Percentiles rank a stretch among this genome's conserved stretches.
These are phyloP conservation scores for Venturia aucupariae DNA, from an alignment of 2,329 filamentous ascomycete species.

Conservation along the genomic window DNA sequence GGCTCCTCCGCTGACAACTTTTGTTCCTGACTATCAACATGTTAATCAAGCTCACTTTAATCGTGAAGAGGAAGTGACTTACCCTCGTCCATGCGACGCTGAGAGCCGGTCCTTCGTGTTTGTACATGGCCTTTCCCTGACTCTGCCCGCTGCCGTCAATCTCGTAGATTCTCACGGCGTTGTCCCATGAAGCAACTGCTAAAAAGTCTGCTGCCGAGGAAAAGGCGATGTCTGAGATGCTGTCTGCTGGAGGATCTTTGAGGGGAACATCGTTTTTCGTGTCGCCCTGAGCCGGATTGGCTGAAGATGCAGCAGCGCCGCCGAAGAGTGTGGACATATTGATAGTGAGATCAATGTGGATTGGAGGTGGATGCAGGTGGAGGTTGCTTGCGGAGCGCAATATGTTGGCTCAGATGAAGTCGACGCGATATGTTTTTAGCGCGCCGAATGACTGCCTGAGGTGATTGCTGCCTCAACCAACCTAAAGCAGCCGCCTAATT, in stretches of 20 bases:
- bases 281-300: slow-evolving; percentile 68
- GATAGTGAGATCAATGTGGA: slow-evolving; percentile 5
- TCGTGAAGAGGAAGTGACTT: slow-evolving; percentile 26
- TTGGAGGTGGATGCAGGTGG: background rate
- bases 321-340: slow-evolving; percentile 59
- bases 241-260: slow-evolving; percentile 71
- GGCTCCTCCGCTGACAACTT: slow-evolving; percentile 77
- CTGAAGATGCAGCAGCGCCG: slow-evolving; percentile 24
- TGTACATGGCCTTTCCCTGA: slow-evolving; percentile 75
- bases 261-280: slow-evolving; percentile 82
- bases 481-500: background rate
- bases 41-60: slow-evolving; percentile 8
- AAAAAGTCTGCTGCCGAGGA: slow-evolving; percentile 69
- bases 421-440: background rate
- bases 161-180: slow-evolving; percentile 95
- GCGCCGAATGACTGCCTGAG: background rate
- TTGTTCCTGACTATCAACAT: slow-evolving; percentile 66
- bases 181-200: slow-evolving; percentile 91
- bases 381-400: background rate
- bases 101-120: slow-evolving; percentile 77
- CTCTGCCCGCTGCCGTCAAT: slow-evolving; percentile 69
- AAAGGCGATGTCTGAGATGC: slow-evolving; percentile 80
- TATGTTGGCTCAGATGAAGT: background rate
- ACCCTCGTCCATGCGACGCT: slow-evolving; percentile 84
- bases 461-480: background rate